Percentiles rank a stretch among this genome's conserved stretches.
Conservation (phyloP, 2,329 filamentous ascomycete genomes). For the Lojkania enalia region DNA sequence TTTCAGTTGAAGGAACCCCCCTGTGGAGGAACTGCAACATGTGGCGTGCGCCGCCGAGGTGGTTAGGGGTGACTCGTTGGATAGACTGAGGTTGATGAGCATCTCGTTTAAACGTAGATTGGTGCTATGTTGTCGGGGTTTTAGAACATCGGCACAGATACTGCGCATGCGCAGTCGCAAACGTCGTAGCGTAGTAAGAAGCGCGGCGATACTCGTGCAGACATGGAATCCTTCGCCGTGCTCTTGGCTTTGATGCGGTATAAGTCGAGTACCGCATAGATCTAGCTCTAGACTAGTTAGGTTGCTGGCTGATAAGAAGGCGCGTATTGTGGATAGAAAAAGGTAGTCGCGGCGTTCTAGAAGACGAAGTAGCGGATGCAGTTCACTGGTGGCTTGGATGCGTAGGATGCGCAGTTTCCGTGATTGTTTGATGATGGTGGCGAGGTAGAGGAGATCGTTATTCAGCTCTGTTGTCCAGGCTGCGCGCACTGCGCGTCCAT, state of each 20-base stretch:
- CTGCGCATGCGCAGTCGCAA: constrained; percentile 24
- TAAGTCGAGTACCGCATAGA: constrained; percentile 13
- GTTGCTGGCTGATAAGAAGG: constrained; percentile 21
- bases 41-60: constrained; percentile 16
- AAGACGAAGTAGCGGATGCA: constrained; percentile 17
- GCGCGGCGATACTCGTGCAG: constrained; percentile 52
- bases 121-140: constrained; percentile 19
- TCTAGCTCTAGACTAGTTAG: constrained; percentile 20
- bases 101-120: constrained; percentile 24
- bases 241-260: constrained; percentile 20
- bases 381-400: constrained; percentile 22
- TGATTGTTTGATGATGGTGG: constrained; percentile 22
- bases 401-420: constrained; percentile 23
- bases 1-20: constrained; percentile 16
- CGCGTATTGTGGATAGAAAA: constrained; percentile 18
- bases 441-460: constrained; percentile 20
- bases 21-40: constrained; percentile 15
- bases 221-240: constrained; percentile 17
- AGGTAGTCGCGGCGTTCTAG: constrained; percentile 22
- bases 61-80: constrained; percentile 18
- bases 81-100: constrained; percentile 26
- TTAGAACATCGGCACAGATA: constrained; percentile 26
- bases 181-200: constrained; percentile 42
- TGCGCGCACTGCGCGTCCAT: constrained; percentile 17
- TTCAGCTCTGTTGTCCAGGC: constrained; percentile 24